Conservation (phyloP, 2,329 filamentous ascomycete species). For the Sporothrix mexicana region DNA sequence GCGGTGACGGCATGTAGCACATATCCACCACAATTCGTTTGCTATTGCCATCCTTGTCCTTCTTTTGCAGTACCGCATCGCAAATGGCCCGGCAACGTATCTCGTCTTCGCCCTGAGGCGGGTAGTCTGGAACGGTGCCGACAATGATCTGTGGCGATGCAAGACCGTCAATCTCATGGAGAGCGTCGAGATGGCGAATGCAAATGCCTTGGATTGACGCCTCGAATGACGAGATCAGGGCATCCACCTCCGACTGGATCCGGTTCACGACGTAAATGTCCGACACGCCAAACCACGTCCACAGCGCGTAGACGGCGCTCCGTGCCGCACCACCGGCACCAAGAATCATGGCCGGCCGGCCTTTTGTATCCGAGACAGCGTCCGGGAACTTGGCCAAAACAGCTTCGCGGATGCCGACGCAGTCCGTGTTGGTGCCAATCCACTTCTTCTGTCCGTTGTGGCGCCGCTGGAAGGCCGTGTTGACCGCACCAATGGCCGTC, state of each 20-base stretch:
- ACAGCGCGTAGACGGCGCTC: constrained; percentile 19
- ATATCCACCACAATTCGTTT: constrained; percentile 10
- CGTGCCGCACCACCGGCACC: constrained; percentile 15
- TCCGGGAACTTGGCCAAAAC: constrained; percentile 2
- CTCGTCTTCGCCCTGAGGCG: neutral
- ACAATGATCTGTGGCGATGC: neutral
- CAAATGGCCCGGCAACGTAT: constrained; percentile 1
- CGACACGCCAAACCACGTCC: constrained; percentile 1
- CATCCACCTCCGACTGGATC: constrained; percentile 8
- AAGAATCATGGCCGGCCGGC: constrained; percentile 6
- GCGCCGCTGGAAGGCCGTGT: neutral
- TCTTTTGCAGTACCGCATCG: neutral
- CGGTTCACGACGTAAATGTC: constrained; percentile 22
- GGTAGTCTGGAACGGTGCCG: constrained; percentile 11
- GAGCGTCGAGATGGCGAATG: neutral
- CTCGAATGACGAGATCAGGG: neutral
- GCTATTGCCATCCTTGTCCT: neutral
- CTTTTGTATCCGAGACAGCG: neutral
- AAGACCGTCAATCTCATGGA: neutral
- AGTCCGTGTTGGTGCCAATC: constrained; percentile 25
- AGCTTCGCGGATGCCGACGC: constrained; percentile 16
- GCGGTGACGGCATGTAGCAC: constrained; percentile 23
- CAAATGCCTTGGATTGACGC: neutral
- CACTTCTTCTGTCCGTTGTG: neutral
- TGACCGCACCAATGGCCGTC: neutral